Evolutionary conservation across 202 grass and related monocot species (phyloP).

Genomic region (Panicum hallii): DNA sequence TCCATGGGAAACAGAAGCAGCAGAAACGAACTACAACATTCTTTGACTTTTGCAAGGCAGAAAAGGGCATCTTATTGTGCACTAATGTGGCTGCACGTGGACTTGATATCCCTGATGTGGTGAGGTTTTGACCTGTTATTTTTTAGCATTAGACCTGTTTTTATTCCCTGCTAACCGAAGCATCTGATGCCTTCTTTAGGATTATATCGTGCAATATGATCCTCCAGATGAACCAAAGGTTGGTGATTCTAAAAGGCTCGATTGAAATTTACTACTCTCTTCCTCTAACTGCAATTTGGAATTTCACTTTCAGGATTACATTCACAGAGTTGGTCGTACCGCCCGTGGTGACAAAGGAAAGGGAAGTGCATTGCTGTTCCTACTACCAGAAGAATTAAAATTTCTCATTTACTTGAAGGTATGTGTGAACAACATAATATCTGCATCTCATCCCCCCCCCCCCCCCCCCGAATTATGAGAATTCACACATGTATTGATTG

Average conservation of each 20-base stretch:
- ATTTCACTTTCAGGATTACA: constrained; percentile 83
- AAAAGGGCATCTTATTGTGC: constrained; percentile 89
- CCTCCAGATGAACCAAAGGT: constrained; percentile 99
- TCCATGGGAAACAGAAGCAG: constrained; percentile 97
- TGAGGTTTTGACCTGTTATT: constrained; percentile 47
- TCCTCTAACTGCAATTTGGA: constrained; percentile 15
- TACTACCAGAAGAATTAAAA: constrained; percentile 81
- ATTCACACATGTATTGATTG: constrained; percentile 37
- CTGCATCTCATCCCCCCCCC: neutral
- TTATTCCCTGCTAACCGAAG: constrained; percentile 9
- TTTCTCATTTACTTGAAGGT: constrained; percentile 94
- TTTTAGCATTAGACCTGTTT: constrained; percentile 11
- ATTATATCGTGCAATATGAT: constrained; percentile 98
- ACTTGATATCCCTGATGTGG: constrained; percentile 97
- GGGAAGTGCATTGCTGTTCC: constrained; percentile 84
- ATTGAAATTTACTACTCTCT: constrained; percentile 20
- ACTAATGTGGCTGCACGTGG: constrained; percentile 96
- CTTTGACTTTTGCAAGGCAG: constrained; percentile 90
- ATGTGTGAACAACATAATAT: constrained; percentile 14
- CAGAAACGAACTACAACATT: constrained; percentile 93
- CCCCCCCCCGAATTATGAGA: neutral
- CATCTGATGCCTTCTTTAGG: constrained; percentile 54
- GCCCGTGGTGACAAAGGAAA: constrained; percentile 92
- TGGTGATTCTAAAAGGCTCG: constrained; percentile 7
- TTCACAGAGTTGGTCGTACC: constrained; percentile 93